Conservation (phyloP, 106 monocot genomes). For the Apostasia shenzhenica region DNA sequence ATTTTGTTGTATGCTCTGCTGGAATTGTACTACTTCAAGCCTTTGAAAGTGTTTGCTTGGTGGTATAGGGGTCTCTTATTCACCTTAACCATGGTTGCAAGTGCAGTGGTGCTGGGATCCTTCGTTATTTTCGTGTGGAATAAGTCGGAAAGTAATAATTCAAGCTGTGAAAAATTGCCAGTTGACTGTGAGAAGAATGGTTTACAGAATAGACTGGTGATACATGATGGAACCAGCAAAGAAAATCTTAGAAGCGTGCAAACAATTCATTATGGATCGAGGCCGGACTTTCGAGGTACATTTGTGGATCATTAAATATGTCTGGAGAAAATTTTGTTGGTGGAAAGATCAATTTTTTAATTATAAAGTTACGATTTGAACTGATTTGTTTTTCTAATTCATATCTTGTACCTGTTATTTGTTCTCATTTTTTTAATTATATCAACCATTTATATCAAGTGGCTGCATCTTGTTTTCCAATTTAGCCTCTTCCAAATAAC, state of each 20-base stretch:
- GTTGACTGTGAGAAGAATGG: conserved; percentile 15
- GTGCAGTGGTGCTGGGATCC: conserved; percentile 55
- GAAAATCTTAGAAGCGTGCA: conserved; percentile 31
- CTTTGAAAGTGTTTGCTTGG: conserved; percentile 41
- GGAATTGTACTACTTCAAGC: conserved; percentile 47
- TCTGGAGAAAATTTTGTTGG: background rate
- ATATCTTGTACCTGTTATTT: no score
- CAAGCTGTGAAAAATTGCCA: conserved; percentile 8
- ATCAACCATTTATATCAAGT: no score
- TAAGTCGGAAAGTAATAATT: conserved; percentile 25
- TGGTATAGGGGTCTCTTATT: conserved; percentile 72
- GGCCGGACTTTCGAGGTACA: conserved; percentile 80
- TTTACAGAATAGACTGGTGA: background rate
- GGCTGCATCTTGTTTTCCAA: no score
- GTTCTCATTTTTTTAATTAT: no score
- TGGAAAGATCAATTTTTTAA: no score
- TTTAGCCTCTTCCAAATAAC: no score
- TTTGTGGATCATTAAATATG: background rate
- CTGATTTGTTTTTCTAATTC: no score
- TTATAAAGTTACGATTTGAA: no score
- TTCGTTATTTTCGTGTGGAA: conserved; percentile 58
- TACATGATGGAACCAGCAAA: conserved; percentile 1
- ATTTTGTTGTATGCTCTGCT: conserved; percentile 35
- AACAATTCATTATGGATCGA: conserved; percentile 49
- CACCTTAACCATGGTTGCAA: conserved; percentile 52